Conservation (phyloP, 441 rosid genomes). For the Populus hybrid region DNA sequence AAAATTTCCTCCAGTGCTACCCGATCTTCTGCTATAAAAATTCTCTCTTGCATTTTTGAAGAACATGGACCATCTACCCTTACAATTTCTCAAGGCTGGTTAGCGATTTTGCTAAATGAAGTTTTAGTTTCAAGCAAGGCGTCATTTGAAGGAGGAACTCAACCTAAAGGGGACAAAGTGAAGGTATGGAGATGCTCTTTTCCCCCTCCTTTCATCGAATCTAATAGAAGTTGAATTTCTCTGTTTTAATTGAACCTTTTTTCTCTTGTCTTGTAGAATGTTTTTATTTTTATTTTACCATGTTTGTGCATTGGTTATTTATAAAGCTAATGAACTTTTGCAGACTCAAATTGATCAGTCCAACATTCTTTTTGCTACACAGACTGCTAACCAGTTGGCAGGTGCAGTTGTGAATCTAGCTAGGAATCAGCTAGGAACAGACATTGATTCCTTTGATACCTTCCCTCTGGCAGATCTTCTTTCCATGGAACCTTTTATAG, state of each 20-base stretch:
- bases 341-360: conserved; percentile 81
- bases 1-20: conserved; percentile 54
- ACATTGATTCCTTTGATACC: conserved; percentile 47
- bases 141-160: conserved; percentile 50
- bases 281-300: conserved; percentile 10
- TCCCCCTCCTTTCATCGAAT: not conserved
- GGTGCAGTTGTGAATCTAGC: conserved; percentile 80
- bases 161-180: conserved; percentile 55
- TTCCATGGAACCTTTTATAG: conserved; percentile 78
- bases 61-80: conserved; percentile 69
- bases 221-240: not conserved
- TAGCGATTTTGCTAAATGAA: conserved; percentile 70
- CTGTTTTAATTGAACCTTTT: not conserved
- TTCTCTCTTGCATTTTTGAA: conserved; percentile 81
- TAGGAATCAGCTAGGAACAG: conserved; percentile 48
- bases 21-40: conserved; percentile 65
- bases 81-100: conserved; percentile 95
- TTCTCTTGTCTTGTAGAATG: not conserved
- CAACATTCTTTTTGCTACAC: conserved; percentile 62
- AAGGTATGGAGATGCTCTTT: conserved; percentile 47
- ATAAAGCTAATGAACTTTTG: conserved; percentile 24
- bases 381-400: conserved; percentile 67
- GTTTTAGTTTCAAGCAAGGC: conserved; percentile 52
- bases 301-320: conserved; percentile 7
- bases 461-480: conserved; percentile 82